These are phyloP conservation scores for Ascocoryne sarcoides DNA, from an alignment of 2,329 filamentous ascomycete genomes.

Conservation along the genomic window DNA sequence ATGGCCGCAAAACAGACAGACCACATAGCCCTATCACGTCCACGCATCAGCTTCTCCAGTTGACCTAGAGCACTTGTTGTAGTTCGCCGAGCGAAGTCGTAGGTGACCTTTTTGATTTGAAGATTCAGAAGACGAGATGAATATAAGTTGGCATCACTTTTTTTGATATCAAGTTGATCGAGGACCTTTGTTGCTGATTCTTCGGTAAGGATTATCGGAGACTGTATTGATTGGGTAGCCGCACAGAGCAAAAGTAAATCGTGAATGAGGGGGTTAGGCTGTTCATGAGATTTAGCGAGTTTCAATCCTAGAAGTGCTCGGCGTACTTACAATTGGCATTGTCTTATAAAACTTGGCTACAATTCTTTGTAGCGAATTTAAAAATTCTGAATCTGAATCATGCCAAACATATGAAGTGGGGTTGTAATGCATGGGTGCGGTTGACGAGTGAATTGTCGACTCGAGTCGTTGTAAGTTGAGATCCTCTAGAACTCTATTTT, in stretches of 20 bases:
- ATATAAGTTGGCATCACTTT: conserved; percentile 1
- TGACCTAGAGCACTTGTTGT: conserved; percentile 3
- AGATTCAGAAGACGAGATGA: conserved; percentile 14
- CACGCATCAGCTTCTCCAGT: conserved; percentile 12
- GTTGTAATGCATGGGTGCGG: too few relatives aligned
- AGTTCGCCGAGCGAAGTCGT: conserved; percentile 3
- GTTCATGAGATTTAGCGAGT: too few relatives aligned
- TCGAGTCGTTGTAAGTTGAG: conserved; percentile 3
- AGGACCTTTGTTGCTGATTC: conserved; percentile 7
- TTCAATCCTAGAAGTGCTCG: not conserved
- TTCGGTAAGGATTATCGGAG: conserved; percentile 10
- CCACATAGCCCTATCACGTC: conserved; percentile 9
- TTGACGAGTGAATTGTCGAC: not conserved
- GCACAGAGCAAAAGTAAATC: conserved; percentile 6
- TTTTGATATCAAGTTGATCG: not conserved
- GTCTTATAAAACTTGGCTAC: conserved; percentile 1
- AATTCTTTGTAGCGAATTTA: conserved; percentile 1
- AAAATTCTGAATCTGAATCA: too few relatives aligned
- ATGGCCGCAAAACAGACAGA: conserved; percentile 9
- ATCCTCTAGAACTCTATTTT: not conserved
- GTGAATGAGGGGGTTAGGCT: not conserved
- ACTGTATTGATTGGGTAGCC: conserved; percentile 1
- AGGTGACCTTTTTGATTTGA: conserved; percentile 13
- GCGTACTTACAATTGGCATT: conserved; percentile 1
- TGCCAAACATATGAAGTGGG: too few relatives aligned